A percentile compares a stretch with the other conserved stretches of the same genome.
Evolutionary conservation across 331 rosid species (phyloP).

Genomic region (Rosa hybrid): DNA sequence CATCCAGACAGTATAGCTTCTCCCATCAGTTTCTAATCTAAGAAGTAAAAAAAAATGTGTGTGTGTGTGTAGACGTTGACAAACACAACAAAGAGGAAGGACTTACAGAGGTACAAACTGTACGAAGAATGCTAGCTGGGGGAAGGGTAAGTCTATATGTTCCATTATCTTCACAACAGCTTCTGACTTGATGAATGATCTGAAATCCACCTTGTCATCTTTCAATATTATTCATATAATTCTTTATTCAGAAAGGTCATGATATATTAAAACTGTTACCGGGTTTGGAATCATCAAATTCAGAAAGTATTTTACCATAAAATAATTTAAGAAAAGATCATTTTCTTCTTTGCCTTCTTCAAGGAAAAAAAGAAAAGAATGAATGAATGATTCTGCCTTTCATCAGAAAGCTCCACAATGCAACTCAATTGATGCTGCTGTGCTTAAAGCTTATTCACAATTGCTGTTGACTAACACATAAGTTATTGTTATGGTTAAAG

Average conservation of each 20-base stretch:
- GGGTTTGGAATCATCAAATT: background rate
- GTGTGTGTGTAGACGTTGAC: background rate
- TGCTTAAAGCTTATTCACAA: background rate
- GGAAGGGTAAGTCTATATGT: slow-evolving; percentile 77
- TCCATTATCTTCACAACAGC: slow-evolving; percentile 96
- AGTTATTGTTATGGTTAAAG: background rate
- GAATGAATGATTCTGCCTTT: background rate
- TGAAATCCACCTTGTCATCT: slow-evolving; percentile 40
- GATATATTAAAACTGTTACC: background rate
- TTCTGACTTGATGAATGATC: slow-evolving; percentile 78
- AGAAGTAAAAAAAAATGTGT: background rate
- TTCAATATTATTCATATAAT: slow-evolving; percentile 17
- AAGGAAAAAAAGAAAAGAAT: background rate
- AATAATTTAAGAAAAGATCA: background rate
- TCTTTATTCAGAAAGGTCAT: slow-evolving; percentile 10
- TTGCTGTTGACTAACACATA: background rate
- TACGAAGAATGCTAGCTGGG: slow-evolving; percentile 66
- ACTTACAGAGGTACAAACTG: slow-evolving; percentile 86
- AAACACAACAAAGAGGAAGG: slow-evolving; percentile 14
- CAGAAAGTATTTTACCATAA: background rate
- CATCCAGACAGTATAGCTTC: slow-evolving; percentile 10
- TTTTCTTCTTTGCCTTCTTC: background rate
- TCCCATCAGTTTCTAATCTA: slow-evolving; percentile 7
- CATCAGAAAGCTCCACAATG: background rate
- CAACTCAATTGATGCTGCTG: background rate